A percentile compares a stretch with the other conserved stretches of the same genome.
Evolutionary conservation across 495 filamentous ascomycete genomes (phyloP).

Genomic region (Annulohypoxylon maeteangense): DNA sequence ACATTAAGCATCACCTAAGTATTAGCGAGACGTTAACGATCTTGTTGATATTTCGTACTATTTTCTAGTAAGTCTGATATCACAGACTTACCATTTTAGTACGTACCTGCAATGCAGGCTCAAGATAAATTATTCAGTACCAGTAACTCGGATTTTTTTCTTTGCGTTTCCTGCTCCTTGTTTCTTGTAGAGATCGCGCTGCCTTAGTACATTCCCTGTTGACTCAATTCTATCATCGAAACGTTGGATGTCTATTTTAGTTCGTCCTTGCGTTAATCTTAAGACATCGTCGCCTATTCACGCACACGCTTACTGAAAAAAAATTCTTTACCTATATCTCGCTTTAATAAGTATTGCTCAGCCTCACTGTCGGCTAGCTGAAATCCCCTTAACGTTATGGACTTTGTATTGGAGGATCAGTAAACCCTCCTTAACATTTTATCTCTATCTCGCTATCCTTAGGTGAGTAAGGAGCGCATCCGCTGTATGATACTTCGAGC

Average conservation of each 20-base stretch:
- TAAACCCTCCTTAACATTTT: not conserved
- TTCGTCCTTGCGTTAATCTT: not conserved
- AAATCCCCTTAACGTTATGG: slow-evolving; percentile 29
- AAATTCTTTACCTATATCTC: not conserved
- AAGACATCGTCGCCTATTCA: not conserved
- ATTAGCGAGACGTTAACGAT: not conserved
- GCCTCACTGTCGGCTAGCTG: slow-evolving; percentile 16
- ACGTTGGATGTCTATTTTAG: not conserved
- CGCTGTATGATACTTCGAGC: not conserved
- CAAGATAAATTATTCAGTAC: not conserved
- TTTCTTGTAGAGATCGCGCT: not conserved
- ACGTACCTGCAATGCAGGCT: not conserved
- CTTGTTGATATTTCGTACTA: not conserved
- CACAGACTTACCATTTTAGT: not conserved
- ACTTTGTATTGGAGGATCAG: not conserved
- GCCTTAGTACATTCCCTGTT: not conserved
- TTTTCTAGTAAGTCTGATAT: not conserved
- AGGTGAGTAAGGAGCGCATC: not conserved
- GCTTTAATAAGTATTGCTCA: not conserved
- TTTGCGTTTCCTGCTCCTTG: not conserved
- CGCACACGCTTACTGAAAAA: not conserved
- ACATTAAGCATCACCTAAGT: not conserved
- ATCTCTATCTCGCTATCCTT: not conserved
- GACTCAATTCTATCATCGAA: not conserved
- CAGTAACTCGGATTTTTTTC: not conserved